Conservation (phyloP, 345 rosid species). For the Euphorbia tirucalli region DNA sequence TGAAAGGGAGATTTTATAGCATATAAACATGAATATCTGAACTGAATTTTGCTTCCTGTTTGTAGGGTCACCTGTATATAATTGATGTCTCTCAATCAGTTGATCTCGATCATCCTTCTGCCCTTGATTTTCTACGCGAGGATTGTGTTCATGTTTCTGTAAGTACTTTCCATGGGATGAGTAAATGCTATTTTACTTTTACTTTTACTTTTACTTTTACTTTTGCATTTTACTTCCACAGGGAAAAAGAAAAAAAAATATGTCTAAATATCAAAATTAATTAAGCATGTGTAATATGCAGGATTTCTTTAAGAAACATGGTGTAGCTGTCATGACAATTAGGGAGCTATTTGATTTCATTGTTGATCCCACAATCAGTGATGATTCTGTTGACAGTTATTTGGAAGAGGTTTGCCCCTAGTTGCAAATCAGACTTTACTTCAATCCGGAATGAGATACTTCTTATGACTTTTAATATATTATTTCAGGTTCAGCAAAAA, state of each 20-base stretch:
- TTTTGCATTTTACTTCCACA: no score
- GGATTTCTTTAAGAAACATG: conserved; percentile 89
- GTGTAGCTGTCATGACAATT: no score
- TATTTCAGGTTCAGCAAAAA: conserved; percentile 68
- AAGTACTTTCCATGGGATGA: conserved; percentile 27
- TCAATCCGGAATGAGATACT: not conserved
- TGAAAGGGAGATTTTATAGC: conserved; percentile 1
- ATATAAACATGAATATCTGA: not conserved
- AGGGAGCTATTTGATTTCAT: no score
- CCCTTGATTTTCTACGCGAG: conserved; percentile 89
- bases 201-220: no score
- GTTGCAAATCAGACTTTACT: not conserved
- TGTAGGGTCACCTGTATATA: conserved; percentile 83
- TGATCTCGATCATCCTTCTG: conserved; percentile 93
- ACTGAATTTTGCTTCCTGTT: conserved; percentile 1
- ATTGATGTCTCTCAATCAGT: conserved; percentile 95
- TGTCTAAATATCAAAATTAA: not conserved
- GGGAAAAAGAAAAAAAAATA: not conserved
- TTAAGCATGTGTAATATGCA: conserved; percentile 21
- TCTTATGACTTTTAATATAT: not conserved
- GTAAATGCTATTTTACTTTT: no score
- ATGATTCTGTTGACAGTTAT: conserved; percentile 70
- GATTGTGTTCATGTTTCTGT: conserved; percentile 95
- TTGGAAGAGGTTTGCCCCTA: conserved; percentile 66
- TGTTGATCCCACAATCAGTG: conserved; percentile 79